Evolutionary conservation across 345 rosid genomes (phyloP), one percentile per base, ranked within the genome.

Genomic region (Pistacia atlantica): DNA sequence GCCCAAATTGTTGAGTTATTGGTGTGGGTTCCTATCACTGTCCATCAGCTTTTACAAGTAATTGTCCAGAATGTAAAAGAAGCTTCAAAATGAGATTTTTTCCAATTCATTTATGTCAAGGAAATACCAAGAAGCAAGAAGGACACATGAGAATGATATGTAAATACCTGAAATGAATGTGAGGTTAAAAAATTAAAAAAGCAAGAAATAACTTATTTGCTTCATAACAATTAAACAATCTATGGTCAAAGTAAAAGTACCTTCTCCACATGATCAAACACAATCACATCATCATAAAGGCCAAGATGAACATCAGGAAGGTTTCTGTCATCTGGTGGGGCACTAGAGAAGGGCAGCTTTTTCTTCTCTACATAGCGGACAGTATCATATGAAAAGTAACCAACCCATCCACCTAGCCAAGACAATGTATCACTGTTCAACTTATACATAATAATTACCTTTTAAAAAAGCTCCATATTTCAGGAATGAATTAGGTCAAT

Each of bases 261-360:
- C 97, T 93, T 95, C 66, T 95, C 93, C 56, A 93, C 89, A 11
- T 92, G 98, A 84, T 95, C 98, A 86, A 95, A 95, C 25, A 95
- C 93, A 62, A 93, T 88, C 33, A 95, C 87, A 72, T 95, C 92
- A 55, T 87, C 92, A 77, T 95, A 95, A 54, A 93, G 99, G n/a
- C 99, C 94, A 38, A 95, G 89, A 83, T 95, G 98, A 80, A 93
- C 84, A 87, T 93, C 96, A 67, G 98, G 97, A 76, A 93, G 98
- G 62, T 88, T 90, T 82, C 97, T 90, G 67, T 95, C 99, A 85
- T 95, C 98, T 14, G 75, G 78, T 5, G 97, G 97, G 64, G 98
- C 93, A 77, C 73, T 59, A 54, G 84, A 80, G 78, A 95, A 95
- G 1, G 97, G 92, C 35, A 95, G 81, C 83, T 91, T 95, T 83